Evolutionary conservation across 1,284 basidiomycete genomes (phyloP), one percentile per base, ranked within the genome.

Genomic region (Tylopilus sp.): DNA sequence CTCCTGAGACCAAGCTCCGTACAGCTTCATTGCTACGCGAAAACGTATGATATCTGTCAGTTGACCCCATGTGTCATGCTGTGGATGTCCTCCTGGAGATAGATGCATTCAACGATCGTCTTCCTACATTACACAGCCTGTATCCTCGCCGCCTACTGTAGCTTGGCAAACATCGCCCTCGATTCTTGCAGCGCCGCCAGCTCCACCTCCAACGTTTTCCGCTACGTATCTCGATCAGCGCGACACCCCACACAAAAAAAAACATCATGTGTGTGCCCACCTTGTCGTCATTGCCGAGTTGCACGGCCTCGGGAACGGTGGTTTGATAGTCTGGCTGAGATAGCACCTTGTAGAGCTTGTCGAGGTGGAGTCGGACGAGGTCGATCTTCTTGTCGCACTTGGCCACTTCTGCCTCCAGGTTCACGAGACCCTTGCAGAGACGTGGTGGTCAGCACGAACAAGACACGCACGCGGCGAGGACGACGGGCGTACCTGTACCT

Each of bases 361-460:
- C 83, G 39, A 89, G 75, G 61, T 84, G 86, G 54, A 89, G 63
- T 50, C 79, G 75, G 7, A 84, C 84, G 7, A 94, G 73, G 31
- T 85, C 82, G 1, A 90, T 79, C 73, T 93, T 94, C 82, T 94
- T 96, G 65, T 92, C 85, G 58, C 87, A 86, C 71, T 94, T 96
- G 41, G 80, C 75, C 44, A 96, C 88, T 72, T 97, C 94, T 11
- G 81, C 82, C 48, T 90, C 84, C 11, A 94, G 76, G 69, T 96
- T 88, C 32, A 96, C 85, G 35, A 90, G 82, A 36, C 94, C 94
- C 90, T 92, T n/a, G n/a, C n/a, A n/a, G n/a, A n/a, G n/a, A n/a
- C n/a, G n/a, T n/a, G n/a, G n/a, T n/a, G n/a, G n/a, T n/a, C n/a
- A n/a, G n/a, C n/a, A n/a, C n/a, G n/a, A n/a, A n/a, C n/a, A n/a